A percentile compares a stretch with the other conserved stretches of the same genome.
phyloP scores from a whole-genome alignment of 768 basidiomycete genomes.

The Boletales sp. region DNA sequence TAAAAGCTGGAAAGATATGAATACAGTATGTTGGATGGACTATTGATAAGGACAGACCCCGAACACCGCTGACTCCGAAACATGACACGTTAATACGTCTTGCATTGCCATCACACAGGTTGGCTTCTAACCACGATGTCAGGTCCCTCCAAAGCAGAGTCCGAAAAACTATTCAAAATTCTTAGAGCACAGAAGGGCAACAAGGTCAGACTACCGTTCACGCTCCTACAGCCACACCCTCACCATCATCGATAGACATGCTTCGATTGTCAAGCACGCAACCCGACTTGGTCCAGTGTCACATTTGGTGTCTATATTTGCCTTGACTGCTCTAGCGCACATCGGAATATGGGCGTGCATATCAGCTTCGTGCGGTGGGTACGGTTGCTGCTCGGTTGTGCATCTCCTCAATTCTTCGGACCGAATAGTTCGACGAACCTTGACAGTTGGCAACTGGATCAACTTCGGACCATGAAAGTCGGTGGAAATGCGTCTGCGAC shows the following conservation, averaged over 20 bases:
- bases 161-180: constrained; percentile 80
- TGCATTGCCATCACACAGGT: neutral
- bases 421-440: constrained; percentile 85
- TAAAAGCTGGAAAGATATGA: too few relatives aligned
- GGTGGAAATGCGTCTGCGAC: constrained; percentile 86
- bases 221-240: neutral
- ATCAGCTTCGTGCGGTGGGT: constrained; percentile 93
- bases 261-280: constrained; percentile 93
- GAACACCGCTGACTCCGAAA: too few relatives aligned
- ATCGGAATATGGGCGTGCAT: constrained; percentile 97
- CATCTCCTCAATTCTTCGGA: constrained; percentile 16
- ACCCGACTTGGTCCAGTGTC: constrained; percentile 97
- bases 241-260: constrained; percentile 54
- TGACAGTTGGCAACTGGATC: constrained; percentile 87
- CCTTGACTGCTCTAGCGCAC: constrained; percentile 91
- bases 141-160: constrained; percentile 82
- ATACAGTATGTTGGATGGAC: too few relatives aligned
- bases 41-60: too few relatives aligned
- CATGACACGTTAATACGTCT: too few relatives aligned
- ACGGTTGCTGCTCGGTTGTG: neutral
- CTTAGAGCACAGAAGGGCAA: constrained; percentile 85
- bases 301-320: constrained; percentile 98
- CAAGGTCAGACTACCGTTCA: constrained; percentile 47
- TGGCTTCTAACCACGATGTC: constrained; percentile 42
- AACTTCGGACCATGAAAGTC: constrained; percentile 94